These are phyloP conservation scores for Bretziella fagacearum DNA, from an alignment of 2,329 filamentous ascomycete genomes.

Conservation along the genomic window DNA sequence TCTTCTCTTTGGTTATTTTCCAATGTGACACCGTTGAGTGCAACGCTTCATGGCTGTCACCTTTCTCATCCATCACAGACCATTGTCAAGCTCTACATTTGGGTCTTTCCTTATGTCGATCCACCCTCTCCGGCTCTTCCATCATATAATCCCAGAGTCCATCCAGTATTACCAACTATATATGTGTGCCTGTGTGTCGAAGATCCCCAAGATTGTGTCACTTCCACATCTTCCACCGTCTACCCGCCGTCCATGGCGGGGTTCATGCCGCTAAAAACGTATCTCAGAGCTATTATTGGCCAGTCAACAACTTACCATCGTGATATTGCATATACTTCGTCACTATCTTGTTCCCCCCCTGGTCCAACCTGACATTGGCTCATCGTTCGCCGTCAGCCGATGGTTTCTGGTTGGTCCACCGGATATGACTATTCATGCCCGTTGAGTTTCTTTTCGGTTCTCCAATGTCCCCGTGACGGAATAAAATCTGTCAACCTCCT, in stretches of 20 bases:
- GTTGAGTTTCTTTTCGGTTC: too few species aligned
- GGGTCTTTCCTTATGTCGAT: not conserved
- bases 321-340: not conserved
- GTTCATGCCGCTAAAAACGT: not conserved
- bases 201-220: too few species aligned
- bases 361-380: not conserved
- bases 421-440: not conserved
- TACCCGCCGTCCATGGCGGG: slow-evolving; percentile 3
- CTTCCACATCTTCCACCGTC: not conserved
- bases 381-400: not conserved
- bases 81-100: not conserved
- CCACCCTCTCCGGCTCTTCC: too few species aligned
- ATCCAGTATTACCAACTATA: too few species aligned
- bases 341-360: not conserved
- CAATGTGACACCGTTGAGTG: not conserved
- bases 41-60: not conserved
- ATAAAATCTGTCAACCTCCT: too few species aligned
- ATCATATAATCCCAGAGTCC: too few species aligned
- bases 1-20: not conserved
- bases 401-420: not conserved
- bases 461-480: too few species aligned
- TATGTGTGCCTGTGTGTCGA: too few species aligned
- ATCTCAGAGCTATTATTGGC: slow-evolving; percentile 1
- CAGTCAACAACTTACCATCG: not conserved
- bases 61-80: not conserved